phyloP scores from a whole-genome alignment of 176 grass and related monocot species.

The Stipa capillata region DNA sequence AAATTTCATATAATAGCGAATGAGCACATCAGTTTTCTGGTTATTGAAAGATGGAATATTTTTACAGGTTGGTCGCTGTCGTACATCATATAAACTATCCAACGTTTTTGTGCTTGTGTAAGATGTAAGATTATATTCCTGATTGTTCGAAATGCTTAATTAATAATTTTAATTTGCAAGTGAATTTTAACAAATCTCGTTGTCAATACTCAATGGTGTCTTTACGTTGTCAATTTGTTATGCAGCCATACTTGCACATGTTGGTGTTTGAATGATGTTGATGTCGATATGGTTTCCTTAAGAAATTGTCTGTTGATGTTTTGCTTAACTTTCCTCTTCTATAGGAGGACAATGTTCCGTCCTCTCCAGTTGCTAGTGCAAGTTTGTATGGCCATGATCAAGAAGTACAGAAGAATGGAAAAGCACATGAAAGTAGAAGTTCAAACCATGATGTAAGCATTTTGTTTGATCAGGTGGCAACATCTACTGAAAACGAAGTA shows the following conservation, averaged over 20 bases:
- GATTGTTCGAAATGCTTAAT: not conserved
- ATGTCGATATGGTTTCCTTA: not conserved
- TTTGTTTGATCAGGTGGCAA: constrained; percentile 10
- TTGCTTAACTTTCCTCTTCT: constrained; percentile 6
- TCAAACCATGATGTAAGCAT: not conserved
- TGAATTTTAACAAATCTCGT: not conserved
- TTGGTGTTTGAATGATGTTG: not conserved
- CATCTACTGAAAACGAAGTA: constrained; percentile 17
- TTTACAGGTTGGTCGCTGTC: not conserved
- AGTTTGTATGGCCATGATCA: constrained; percentile 3
- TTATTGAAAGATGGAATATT: not conserved
- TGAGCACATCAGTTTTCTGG: not conserved
- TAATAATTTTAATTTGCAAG: not conserved
- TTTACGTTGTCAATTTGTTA: not conserved
- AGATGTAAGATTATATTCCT: not conserved
- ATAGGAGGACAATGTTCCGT: not conserved
- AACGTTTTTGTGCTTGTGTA: not conserved
- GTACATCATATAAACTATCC: not conserved
- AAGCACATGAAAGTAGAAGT: constrained; percentile 6
- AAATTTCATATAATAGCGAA: not conserved
- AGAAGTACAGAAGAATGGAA: not conserved
- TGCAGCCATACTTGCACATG: not conserved
- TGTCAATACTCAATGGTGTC: not conserved
- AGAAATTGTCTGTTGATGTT: not conserved
- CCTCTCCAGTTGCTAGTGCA: not conserved